Evolutionary conservation across 176 grass and related monocot species (phyloP), one percentile per base, ranked within the genome.

Genomic region (Poa pratensis): DNA sequence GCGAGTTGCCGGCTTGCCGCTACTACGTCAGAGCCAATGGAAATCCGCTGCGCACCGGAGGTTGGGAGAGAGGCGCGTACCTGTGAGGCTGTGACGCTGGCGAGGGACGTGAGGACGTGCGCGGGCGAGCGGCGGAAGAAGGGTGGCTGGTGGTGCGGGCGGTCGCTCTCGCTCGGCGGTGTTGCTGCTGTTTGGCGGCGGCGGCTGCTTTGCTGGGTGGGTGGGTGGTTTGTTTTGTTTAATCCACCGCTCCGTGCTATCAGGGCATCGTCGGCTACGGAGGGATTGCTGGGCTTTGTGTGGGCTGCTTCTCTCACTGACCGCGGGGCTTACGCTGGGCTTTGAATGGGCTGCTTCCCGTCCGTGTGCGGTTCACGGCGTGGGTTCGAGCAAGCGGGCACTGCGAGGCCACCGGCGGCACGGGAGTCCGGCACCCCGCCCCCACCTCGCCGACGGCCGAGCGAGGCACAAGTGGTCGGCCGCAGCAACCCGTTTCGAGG

Each of bases 141-240:
- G 35, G 35, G 4, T 37, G 35, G 35, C 6, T 37, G 35, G 35
- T 37, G 30, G 30, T 45, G n/a, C 67, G 16, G 23, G 15, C 45
- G 71, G 23, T 28, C 13, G n/a, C n/a, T n/a, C n/a, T n/a, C n/a
- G n/a, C n/a, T n/a, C n/a, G n/a, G n/a, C n/a, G n/a, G n/a, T n/a
- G n/a, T n/a, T n/a, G 58, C 19, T n/a, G 39, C 13, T 17, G 46
- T 17, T 7, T 13, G 35, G 54, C 59, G 58, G 9, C 52, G 51
- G 39, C 71, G 4, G 35, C 20, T 23, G 76, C 22, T 51, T 17
- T 17, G 71, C 45, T 74, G 23, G 46, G 46, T 75, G 23, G 46
- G 46, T 75, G 13, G 5, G 26, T 64, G 26, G 26, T 30, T 64
- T 64, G 26, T 30, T 50, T 73, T 73, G 70, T 73, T 71, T 73